These are phyloP conservation scores for Diaporthe australafricana DNA, from an alignment of 2,329 filamentous ascomycete species.

Conservation along the genomic window DNA sequence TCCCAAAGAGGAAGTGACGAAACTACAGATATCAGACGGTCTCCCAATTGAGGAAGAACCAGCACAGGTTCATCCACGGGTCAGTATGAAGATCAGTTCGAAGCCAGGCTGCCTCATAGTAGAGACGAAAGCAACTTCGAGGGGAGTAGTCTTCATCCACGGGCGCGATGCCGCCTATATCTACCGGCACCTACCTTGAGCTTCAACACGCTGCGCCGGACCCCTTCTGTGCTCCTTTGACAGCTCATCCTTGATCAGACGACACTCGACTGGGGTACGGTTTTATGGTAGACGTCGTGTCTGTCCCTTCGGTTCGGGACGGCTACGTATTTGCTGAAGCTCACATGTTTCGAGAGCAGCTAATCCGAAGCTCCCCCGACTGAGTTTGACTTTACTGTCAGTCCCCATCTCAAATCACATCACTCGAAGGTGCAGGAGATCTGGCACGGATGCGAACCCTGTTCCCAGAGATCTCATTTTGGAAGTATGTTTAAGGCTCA, in stretches of 20 bases:
- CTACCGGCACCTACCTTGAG: background rate
- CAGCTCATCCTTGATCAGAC: conserved; percentile 23
- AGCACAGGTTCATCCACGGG: conserved; percentile 20
- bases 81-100: background rate
- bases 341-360: conserved; percentile 7
- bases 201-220: background rate
- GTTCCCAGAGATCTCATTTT: conserved; percentile 16
- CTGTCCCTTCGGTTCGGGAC: background rate
- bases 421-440: background rate
- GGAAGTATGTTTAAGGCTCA: conserved; percentile 14
- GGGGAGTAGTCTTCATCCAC: background rate
- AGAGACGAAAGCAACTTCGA: background rate
- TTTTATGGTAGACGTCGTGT: conserved; percentile 3
- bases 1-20: conserved; percentile 22
- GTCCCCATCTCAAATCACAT: conserved; percentile 7
- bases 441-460: background rate
- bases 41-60: conserved; percentile 1
- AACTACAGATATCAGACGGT: conserved; percentile 8
- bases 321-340: conserved; percentile 14
- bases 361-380: background rate
- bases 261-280: background rate
- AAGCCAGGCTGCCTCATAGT: conserved; percentile 22
- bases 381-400: background rate
- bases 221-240: background rate
- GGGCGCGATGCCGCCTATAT: background rate